Evolutionary conservation across 2,329 filamentous ascomycete species (phyloP).

Genomic region (Nothomitra cinnamomea): DNA sequence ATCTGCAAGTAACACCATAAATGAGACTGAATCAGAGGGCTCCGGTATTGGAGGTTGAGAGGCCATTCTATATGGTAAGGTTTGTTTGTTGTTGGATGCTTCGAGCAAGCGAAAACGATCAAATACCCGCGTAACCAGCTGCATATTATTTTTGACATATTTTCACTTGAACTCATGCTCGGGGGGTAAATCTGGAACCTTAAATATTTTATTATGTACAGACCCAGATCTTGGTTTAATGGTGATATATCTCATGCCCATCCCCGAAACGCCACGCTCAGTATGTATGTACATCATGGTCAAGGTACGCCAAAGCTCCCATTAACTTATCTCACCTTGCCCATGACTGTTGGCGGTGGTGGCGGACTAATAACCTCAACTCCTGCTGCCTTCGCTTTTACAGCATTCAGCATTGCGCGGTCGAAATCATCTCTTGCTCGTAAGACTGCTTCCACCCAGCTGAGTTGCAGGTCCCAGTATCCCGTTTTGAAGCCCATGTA

Average conservation of each 20-base stretch:
- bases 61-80: not conserved
- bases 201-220: not conserved
- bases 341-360: constrained; percentile 74
- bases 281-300: not conserved
- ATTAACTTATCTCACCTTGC: constrained; percentile 53
- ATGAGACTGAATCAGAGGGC: not conserved
- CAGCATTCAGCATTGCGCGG: constrained; percentile 66
- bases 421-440: constrained; percentile 86
- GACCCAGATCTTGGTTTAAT: not conserved
- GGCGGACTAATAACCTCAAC: constrained; percentile 58
- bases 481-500: constrained; percentile 70
- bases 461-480: constrained; percentile 89
- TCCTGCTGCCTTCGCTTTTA: constrained; percentile 79
- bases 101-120: not conserved
- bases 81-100: not conserved
- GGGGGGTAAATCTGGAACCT: not conserved
- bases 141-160: too few relatives aligned
- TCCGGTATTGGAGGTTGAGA: not conserved
- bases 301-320: not conserved
- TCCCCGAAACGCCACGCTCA: not conserved
- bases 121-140: too few relatives aligned
- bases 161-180: not conserved
- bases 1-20: constrained; percentile 1
- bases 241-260: not conserved
- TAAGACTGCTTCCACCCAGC: constrained; percentile 88